Evolutionary conservation across 176 grass and related monocot species (phyloP).

Genomic region (Hordeum vulgare): DNA sequence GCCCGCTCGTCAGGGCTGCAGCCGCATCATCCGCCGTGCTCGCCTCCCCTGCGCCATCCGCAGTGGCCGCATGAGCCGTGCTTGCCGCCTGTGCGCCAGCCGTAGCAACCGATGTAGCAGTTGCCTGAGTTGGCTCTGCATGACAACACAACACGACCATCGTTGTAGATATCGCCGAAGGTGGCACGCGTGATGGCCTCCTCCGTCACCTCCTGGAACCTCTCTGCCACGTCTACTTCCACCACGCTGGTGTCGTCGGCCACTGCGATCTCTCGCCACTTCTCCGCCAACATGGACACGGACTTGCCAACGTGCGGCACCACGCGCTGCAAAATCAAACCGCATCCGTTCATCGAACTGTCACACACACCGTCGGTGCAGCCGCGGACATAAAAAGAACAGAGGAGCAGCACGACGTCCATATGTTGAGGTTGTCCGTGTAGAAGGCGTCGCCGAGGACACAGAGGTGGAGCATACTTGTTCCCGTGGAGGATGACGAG

Average conservation of each 20-base stretch:
- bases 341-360: neutral
- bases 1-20: too few relatives aligned
- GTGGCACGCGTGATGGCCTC: constrained; percentile 63
- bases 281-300: constrained; percentile 45
- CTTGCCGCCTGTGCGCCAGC: too few relatives aligned
- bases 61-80: too few relatives aligned
- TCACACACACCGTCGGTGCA: neutral
- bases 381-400: neutral
- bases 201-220: constrained; percentile 73
- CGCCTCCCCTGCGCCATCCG: too few relatives aligned
- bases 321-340: constrained; percentile 37
- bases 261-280: constrained; percentile 44
- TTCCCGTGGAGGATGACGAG: constrained; percentile 70
- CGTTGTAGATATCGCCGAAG: constrained; percentile 64
- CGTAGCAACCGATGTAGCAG: too few relatives aligned
- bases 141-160: constrained; percentile 60
- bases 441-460: constrained; percentile 58
- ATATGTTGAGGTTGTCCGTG: constrained; percentile 75
- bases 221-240: constrained; percentile 77
- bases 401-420: neutral
- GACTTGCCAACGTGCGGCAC: constrained; percentile 60
- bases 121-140: constrained; percentile 51
- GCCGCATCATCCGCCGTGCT: too few relatives aligned
- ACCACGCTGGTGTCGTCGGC: constrained; percentile 34
- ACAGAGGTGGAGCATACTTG: constrained; percentile 70